A percentile compares a stretch with the other conserved stretches of the same genome.
phyloP scores from a whole-genome alignment of 164 flowering plant species.

The Saururus chinensis region DNA sequence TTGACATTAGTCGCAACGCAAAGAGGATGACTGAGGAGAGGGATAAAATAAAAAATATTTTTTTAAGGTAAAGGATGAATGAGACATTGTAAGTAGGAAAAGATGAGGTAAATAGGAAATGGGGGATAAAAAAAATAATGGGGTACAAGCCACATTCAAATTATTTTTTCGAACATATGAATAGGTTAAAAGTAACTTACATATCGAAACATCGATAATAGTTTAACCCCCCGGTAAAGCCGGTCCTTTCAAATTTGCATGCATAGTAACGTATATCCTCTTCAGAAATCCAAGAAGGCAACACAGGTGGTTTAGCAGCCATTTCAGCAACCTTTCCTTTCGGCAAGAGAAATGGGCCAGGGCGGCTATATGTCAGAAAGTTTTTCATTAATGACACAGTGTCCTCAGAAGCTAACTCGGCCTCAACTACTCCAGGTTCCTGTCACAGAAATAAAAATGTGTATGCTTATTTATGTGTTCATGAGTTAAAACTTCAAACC shows the following conservation, averaged over 20 bases:
- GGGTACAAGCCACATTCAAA: too few relatives aligned
- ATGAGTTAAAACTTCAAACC: too few relatives aligned
- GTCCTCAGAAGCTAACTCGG: slow-evolving; percentile 35
- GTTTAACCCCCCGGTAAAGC: slow-evolving; percentile 44
- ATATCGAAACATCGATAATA: slow-evolving; percentile 44
- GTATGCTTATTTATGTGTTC: too few relatives aligned
- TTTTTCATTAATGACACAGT: slow-evolving; percentile 34
- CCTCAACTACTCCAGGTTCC: slow-evolving; percentile 52
- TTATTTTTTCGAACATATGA: background rate
- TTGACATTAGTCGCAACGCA: too few relatives aligned
- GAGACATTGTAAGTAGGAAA: too few relatives aligned
- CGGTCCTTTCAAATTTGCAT: slow-evolving; percentile 35
- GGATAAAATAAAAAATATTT: too few relatives aligned
- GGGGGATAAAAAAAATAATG: too few relatives aligned
- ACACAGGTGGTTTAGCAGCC: slow-evolving; percentile 16
- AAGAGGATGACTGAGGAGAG: too few relatives aligned
- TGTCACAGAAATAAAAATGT: slow-evolving; percentile 1
- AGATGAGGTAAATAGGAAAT: too few relatives aligned
- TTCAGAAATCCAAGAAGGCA: slow-evolving; percentile 48
- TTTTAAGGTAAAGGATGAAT: too few relatives aligned
- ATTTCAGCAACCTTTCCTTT: slow-evolving; percentile 28
- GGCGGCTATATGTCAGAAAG: slow-evolving; percentile 17
- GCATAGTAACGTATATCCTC: slow-evolving; percentile 39
- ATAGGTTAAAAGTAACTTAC: slow-evolving; percentile 18
- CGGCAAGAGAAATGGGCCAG: slow-evolving; percentile 30